phyloP scores from a whole-genome alignment of 768 basidiomycete species.

The Boletus fagicola region DNA sequence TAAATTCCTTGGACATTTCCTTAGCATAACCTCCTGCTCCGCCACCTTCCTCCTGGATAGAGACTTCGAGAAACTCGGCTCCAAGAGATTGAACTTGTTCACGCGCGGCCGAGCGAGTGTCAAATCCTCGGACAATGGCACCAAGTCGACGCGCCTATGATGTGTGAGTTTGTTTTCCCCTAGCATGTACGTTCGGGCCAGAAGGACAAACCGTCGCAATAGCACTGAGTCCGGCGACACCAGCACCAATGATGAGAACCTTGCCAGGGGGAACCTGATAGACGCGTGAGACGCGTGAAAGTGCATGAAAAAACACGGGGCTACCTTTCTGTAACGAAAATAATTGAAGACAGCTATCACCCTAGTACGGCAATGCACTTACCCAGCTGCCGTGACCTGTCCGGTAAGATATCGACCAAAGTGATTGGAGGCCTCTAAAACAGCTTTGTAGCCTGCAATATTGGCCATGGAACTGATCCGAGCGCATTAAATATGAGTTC shows the following conservation, averaged over 20 bases:
- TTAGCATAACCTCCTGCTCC: slow-evolving; percentile 87
- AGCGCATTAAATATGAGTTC: slow-evolving; percentile 1
- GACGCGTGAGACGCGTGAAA: slow-evolving; percentile 18
- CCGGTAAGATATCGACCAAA: slow-evolving; percentile 89
- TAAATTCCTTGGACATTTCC: slow-evolving; percentile 87
- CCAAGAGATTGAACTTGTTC: slow-evolving; percentile 91
- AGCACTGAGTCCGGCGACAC: slow-evolving; percentile 85
- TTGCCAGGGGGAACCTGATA: slow-evolving; percentile 80
- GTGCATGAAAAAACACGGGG: background rate
- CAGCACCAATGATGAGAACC: slow-evolving; percentile 84
- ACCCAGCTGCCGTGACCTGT: slow-evolving; percentile 90
- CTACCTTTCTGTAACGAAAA: slow-evolving; percentile 42
- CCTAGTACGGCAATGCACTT: slow-evolving; percentile 31
- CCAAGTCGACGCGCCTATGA: slow-evolving; percentile 74
- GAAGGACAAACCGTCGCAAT: slow-evolving; percentile 65
- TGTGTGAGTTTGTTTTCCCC: background rate
- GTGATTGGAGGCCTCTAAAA: slow-evolving; percentile 85
- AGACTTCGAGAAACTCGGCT: slow-evolving; percentile 86
- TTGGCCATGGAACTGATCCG: slow-evolving; percentile 82
- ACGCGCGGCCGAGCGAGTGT: slow-evolving; percentile 78
- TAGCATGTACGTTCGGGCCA: background rate
- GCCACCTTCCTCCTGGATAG: slow-evolving; percentile 76
- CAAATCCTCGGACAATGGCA: slow-evolving; percentile 86
- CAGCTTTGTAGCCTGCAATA: slow-evolving; percentile 91
- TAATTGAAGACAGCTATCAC: slow-evolving; percentile 5